A percentile compares a stretch with the other conserved stretches of the same genome.
Evolutionary conservation across 148 eudicot species (phyloP).

Genomic region (Cornus florida): DNA sequence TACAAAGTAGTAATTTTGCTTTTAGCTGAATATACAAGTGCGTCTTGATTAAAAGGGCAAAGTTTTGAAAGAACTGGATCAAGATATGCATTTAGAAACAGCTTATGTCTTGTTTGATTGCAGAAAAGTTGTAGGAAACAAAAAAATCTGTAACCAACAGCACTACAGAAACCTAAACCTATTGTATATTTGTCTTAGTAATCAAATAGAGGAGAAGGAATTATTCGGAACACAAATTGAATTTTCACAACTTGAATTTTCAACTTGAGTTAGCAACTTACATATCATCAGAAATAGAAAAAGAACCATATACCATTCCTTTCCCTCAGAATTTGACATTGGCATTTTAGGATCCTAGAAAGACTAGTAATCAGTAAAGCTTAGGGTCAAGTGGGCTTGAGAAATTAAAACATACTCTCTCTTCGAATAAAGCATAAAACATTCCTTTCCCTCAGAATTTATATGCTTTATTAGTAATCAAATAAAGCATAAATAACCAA

Average conservation of each 20-base stretch:
- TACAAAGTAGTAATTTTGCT: not conserved
- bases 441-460: too few relatives aligned
- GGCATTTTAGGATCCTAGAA: not conserved
- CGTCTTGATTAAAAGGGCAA: not conserved
- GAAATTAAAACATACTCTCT: too few relatives aligned
- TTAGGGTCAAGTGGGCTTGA: too few relatives aligned
- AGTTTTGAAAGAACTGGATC: not conserved
- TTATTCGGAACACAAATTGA: not conserved
- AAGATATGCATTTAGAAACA: not conserved
- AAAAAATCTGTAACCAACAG: not conserved
- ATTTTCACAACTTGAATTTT: not conserved
- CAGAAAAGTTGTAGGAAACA: not conserved
- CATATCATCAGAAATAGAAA: not conserved
- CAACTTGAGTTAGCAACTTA: not conserved
- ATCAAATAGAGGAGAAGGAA: not conserved
- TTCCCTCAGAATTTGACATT: too few relatives aligned
- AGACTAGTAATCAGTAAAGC: not conserved
- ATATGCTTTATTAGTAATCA: too few relatives aligned
- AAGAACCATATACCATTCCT: not conserved
- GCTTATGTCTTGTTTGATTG: not conserved
- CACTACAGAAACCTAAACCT: not conserved
- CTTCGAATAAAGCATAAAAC: too few relatives aligned
- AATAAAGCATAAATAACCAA: too few relatives aligned
- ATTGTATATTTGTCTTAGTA: too few relatives aligned
- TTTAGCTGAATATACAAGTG: not conserved